Conservation (phyloP, 441 rosid genomes). For the Gossypium armourianum region DNA sequence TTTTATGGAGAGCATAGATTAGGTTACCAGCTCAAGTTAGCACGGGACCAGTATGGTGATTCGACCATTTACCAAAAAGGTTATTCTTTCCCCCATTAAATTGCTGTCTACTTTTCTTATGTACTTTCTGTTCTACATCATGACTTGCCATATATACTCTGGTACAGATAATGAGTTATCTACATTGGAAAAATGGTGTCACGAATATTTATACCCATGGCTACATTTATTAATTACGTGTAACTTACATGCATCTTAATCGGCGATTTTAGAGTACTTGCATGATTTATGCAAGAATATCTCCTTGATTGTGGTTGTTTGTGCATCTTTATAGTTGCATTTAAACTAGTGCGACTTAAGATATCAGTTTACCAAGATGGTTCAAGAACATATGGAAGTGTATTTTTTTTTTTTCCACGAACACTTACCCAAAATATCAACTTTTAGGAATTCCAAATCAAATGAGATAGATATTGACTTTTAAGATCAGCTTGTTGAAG, state of each 20-base stretch:
- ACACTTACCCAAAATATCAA: not conserved
- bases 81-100: slow-evolving; percentile 12
- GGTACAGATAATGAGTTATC: not conserved
- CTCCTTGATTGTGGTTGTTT: not conserved
- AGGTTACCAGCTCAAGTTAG: slow-evolving; percentile 74
- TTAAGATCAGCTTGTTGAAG: not conserved
- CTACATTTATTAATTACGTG: not conserved
- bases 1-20: slow-evolving; percentile 75
- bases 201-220: not conserved
- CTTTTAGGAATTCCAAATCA: not conserved
- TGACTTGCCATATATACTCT: not conserved
- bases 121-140: not conserved
- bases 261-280: not conserved
- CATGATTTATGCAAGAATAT: not conserved
- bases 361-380: not conserved
- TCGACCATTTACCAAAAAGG: slow-evolving; percentile 64
- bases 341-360: not conserved
- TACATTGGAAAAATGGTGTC: not conserved
- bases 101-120: not conserved
- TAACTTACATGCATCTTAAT: not conserved
- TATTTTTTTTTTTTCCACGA: not conserved
- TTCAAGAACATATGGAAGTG: not conserved
- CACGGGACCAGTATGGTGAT: slow-evolving; percentile 57
- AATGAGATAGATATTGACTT: not conserved
- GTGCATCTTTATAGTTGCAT: not conserved